Percentiles rank a stretch among this genome's conserved stretches.
These are phyloP conservation scores for Diplodia seriata DNA, from an alignment of 2,329 filamentous ascomycete species.

Conservation along the genomic window DNA sequence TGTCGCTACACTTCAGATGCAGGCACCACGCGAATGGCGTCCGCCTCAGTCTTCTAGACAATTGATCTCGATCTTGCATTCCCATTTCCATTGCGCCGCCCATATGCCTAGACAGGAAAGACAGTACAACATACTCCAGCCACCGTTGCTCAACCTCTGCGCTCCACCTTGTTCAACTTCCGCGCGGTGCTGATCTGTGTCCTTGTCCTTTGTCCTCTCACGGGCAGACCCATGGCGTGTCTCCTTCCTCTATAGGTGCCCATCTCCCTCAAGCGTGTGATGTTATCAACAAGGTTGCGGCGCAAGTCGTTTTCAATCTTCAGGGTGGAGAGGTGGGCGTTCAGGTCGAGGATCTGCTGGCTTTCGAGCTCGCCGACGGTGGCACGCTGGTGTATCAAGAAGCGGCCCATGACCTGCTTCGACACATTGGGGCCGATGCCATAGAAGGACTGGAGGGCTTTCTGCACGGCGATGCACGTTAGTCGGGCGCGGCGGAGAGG, in stretches of 20 bases:
- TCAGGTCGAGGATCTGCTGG: conserved; percentile 80
- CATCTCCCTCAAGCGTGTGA: conserved; percentile 85
- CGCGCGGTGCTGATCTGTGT: conserved; percentile 71
- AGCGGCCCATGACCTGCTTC: conserved; percentile 81
- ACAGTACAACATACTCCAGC: background rate
- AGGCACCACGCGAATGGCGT: too few relatives aligned
- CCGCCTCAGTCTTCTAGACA: background rate
- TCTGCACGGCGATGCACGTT: conserved; percentile 50
- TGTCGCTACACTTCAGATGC: background rate
- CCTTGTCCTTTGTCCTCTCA: conserved; percentile 87
- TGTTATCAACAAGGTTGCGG: conserved; percentile 81
- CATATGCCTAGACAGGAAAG: conserved; percentile 15
- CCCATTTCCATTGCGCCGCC: conserved; percentile 20
- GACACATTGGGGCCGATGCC: conserved; percentile 76
- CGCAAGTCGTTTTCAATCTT: conserved; percentile 90
- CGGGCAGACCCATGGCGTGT: conserved; percentile 91
- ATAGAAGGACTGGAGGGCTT: conserved; percentile 84
- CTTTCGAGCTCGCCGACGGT: conserved; percentile 77
- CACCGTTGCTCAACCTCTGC: conserved; percentile 49
- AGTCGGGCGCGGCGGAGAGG: background rate
- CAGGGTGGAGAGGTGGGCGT: conserved; percentile 86
- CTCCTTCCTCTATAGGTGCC: conserved; percentile 86
- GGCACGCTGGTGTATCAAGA: conserved; percentile 84
- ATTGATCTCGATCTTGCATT: background rate
- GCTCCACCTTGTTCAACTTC: conserved; percentile 65